Conservation (phyloP, 2,329 filamentous ascomycete species). For the Aspergillus ustus region DNA sequence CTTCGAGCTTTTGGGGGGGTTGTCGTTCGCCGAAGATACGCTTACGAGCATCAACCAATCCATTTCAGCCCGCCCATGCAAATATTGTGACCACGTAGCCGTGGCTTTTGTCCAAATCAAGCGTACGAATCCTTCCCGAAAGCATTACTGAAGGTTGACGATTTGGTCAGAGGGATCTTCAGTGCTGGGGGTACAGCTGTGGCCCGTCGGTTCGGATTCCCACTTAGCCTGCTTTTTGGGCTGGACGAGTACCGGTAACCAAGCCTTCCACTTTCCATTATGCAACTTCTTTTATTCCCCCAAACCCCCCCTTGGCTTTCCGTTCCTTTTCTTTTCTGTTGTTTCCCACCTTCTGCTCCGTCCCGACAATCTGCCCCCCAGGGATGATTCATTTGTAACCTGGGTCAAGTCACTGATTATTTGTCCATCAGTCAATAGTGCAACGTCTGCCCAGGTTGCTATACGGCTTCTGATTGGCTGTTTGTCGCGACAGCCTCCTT, state of each 20-base stretch:
- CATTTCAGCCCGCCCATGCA: not conserved
- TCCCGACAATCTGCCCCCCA: not conserved
- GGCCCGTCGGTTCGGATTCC: slow-evolving; percentile 13
- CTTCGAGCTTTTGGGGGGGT: not conserved
- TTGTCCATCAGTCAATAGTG: not conserved
- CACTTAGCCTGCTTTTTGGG: slow-evolving; percentile 15
- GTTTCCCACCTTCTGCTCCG: not conserved
- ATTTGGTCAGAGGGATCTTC: slow-evolving; percentile 2
- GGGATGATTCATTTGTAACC: not conserved
- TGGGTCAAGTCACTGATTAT: not conserved
- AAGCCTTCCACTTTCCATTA: slow-evolving; percentile 13
- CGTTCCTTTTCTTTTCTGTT: not conserved
- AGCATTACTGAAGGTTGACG: not conserved
- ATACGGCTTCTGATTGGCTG: slow-evolving; percentile 10
- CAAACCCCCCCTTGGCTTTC: slow-evolving; percentile 10
- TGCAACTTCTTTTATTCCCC: slow-evolving; percentile 20
- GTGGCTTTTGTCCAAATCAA: not conserved
- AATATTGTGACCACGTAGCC: not conserved
- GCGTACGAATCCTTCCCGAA: not conserved
- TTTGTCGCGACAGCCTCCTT: not conserved
- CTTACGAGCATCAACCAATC: not conserved
- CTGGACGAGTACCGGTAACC: slow-evolving; percentile 8
- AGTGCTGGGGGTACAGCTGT: slow-evolving; percentile 13
- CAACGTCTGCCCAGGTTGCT: not conserved
- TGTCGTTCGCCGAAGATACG: not conserved